Evolutionary conservation across 352 stramenopile species (phyloP), one percentile per base, ranked within the genome.

Genomic region (Thalassiosira hispida): DNA sequence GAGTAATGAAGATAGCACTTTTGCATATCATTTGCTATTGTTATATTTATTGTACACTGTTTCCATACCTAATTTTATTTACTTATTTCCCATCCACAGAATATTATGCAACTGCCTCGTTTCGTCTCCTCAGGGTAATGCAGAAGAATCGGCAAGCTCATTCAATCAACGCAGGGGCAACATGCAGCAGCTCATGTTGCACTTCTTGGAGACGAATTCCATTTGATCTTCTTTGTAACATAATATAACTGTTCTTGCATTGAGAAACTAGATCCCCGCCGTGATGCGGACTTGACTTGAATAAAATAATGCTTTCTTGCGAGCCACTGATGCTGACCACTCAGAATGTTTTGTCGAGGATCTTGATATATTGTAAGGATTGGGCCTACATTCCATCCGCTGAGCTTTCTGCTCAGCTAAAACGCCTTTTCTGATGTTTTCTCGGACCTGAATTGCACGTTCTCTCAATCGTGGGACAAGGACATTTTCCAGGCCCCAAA

Each of bases 171-270:
- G 79, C 52, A 76, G 72, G 60, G 78, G 83, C 25, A 88, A 87
- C 25, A 94, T 94, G 84, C 79, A 90, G 47, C 73, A 93, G 29
- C 84, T 94, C 33, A 88, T 94, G 69, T 40, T 93, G 18, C 88
- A 94, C 76, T 89, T 94, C 56, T 76, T 94, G 27, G 86, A 92
- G 67, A 93, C 87, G 9, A 94, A 86, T 73, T 88, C 84, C 1
- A 94, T 94, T 75, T 94, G 78, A 87, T 65, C 27, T 42, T 16
- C 52, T 38, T 38, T 38, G 31, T 38, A 38, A 8, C 31, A 38
- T 38, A 38, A n/a, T n/a, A n/a, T n/a, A n/a, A n/a, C n/a, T n/a
- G n/a, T n/a, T n/a, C n/a, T n/a, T 38, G 51, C 2, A 47, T 67
- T 67, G 27, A 20, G 38, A 22, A 6, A 55, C 3, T 3, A 55